A percentile compares a stretch with the other conserved stretches of the same genome.
Evolutionary conservation across 768 basidiomycete genomes (phyloP).

Genomic region (Mycena polygramma): DNA sequence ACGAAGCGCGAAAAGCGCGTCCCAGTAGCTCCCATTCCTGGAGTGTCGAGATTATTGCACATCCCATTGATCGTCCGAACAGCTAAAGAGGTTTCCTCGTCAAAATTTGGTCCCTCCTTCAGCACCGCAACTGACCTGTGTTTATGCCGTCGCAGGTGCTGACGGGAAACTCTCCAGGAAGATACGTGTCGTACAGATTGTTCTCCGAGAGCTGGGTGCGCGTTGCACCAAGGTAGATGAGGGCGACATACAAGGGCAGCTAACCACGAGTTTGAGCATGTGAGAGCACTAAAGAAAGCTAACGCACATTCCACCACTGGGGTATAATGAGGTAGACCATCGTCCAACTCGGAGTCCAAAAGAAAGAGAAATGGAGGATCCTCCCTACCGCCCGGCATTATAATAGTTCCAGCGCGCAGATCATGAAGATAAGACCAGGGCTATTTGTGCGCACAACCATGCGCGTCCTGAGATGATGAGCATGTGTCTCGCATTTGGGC

Average conservation of each 20-base stretch:
- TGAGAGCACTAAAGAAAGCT: not conserved
- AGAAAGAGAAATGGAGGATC: not conserved
- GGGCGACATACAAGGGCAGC: constrained; percentile 30
- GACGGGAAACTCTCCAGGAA: constrained; percentile 20
- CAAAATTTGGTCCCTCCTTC: not conserved
- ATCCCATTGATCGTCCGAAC: constrained; percentile 30
- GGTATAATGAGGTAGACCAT: constrained; percentile 24
- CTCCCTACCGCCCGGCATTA: no score
- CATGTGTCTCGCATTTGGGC: not conserved
- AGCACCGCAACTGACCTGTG: constrained; percentile 9
- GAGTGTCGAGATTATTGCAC: constrained; percentile 31
- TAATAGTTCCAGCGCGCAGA: not conserved
- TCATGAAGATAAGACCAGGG: not conserved
- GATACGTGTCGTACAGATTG: constrained; percentile 35
- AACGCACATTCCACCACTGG: constrained; percentile 23
- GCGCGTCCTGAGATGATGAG: not conserved
- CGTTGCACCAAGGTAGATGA: constrained; percentile 32
- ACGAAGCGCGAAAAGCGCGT: constrained; percentile 32
- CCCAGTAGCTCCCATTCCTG: constrained; percentile 27
- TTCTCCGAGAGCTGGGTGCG: constrained; percentile 15
- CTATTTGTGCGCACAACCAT: not conserved
- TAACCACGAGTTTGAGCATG: not conserved
- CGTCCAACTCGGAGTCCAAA: no score
- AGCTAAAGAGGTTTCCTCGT: not conserved
- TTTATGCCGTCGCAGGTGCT: constrained; percentile 28